These are phyloP conservation scores for Protomyces macrosporus DNA, from an alignment of 1,139 yeast species.

Conservation along the genomic window DNA sequence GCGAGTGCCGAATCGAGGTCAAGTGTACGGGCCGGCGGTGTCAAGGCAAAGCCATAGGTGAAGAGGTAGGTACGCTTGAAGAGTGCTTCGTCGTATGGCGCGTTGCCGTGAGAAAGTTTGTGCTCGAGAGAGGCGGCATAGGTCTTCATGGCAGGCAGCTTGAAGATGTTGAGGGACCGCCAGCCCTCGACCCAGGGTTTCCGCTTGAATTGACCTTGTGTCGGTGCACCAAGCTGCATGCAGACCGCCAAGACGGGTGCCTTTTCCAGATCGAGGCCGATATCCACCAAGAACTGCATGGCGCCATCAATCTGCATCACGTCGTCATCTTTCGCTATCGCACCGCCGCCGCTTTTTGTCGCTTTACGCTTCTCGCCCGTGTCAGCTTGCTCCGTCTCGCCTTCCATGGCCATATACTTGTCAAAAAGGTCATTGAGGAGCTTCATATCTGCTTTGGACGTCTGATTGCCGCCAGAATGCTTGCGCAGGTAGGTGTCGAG, in stretches of 20 bases:
- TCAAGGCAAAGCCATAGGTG: slow-evolving; percentile 63
- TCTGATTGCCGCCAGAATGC: neutral
- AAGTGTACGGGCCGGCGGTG: slow-evolving; percentile 34
- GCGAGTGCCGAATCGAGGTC: slow-evolving; percentile 61
- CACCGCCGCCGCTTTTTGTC: neutral
- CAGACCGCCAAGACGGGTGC: slow-evolving; percentile 64
- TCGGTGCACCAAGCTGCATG: slow-evolving; percentile 58
- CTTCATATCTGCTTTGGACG: slow-evolving; percentile 6
- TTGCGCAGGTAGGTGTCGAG: slow-evolving; percentile 16
- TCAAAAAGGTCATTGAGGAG: slow-evolving; percentile 3
- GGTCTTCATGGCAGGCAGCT: slow-evolving; percentile 50
- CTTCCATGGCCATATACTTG: slow-evolving; percentile 1
- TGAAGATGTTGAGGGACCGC: slow-evolving; percentile 42
- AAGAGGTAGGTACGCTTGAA: slow-evolving; percentile 60
- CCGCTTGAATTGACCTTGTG: slow-evolving; percentile 55
- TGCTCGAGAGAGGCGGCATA: slow-evolving; percentile 43
- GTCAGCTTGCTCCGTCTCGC: neutral
- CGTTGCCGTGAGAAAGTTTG: slow-evolving; percentile 35
- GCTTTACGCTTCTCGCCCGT: neutral
- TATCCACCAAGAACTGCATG: slow-evolving; percentile 56
- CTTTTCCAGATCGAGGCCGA: slow-evolving; percentile 70
- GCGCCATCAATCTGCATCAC: slow-evolving; percentile 71
- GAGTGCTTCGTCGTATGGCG: slow-evolving; percentile 40
- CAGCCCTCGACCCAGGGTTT: slow-evolving; percentile 54
- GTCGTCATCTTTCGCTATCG: neutral